Percentiles rank a stretch among this genome's conserved stretches.
Conservation (phyloP, 2,329 filamentous ascomycete species). For the Huntiella omanensis region DNA sequence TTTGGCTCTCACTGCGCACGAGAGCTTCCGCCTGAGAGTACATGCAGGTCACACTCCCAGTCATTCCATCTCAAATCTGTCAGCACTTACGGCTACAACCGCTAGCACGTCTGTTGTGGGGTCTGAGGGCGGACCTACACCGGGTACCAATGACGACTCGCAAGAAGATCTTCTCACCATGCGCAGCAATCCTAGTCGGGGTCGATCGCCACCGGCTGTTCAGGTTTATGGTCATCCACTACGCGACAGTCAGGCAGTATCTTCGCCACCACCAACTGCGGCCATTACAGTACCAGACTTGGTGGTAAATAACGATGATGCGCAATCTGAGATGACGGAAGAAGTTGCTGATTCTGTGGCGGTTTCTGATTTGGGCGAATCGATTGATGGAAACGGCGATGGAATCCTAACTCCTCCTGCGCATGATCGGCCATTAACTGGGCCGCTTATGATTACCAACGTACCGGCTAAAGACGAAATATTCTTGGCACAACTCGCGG, state of each 20-base stretch:
- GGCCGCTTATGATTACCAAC: slow-evolving; percentile 35
- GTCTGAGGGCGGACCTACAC: slow-evolving; percentile 9
- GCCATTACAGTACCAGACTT: neutral
- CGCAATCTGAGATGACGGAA: neutral
- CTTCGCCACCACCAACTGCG: neutral
- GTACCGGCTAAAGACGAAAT: slow-evolving; percentile 36
- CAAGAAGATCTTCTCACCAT: no score
- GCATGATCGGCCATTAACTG: slow-evolving; percentile 28
- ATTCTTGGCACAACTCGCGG: slow-evolving; percentile 30
- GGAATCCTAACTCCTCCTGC: slow-evolving; percentile 21
- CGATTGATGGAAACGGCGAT: neutral
- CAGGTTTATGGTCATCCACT: neutral
- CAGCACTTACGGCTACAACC: slow-evolving; percentile 17
- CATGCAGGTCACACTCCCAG: slow-evolving; percentile 45
- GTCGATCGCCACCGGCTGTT: no score
- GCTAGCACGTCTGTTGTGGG: slow-evolving; percentile 2
- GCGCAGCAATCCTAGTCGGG: no score
- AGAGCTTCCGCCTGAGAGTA: slow-evolving; percentile 35
- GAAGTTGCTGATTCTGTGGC: no score
- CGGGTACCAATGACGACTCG: neutral
- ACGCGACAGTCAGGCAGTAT: neutral
- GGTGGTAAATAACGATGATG: neutral
- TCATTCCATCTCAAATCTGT: slow-evolving; percentile 35
- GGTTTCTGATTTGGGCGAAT: no score
- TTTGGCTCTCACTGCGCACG: slow-evolving; percentile 28